phyloP scores from a whole-genome alignment of 129 eudicot genomes.

The Ambrosia artemisiifolia region DNA sequence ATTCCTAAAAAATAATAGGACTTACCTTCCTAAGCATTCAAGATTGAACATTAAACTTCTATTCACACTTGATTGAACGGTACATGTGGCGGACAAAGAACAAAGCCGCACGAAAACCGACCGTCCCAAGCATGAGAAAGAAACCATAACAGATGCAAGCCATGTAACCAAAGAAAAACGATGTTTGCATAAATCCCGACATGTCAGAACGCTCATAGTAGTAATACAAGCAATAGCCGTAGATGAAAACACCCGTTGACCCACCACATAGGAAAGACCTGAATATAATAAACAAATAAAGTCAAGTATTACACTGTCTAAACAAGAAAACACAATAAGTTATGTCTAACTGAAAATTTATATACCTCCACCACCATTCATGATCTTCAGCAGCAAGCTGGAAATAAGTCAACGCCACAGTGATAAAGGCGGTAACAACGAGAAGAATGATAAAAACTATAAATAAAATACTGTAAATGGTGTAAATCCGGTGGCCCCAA shows the following conservation, averaged over 20 bases:
- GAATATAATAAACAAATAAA: background rate
- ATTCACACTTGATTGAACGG: constrained; percentile 71
- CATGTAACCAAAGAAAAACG: constrained; percentile 77
- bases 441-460: constrained; percentile 68
- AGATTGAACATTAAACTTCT: constrained; percentile 20
- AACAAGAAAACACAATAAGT: background rate
- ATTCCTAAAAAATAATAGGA: background rate
- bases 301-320: background rate
- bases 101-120: constrained; percentile 64
- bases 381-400: constrained; percentile 90
- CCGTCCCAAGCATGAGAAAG: constrained; percentile 63
- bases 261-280: constrained; percentile 78
- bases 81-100: constrained; percentile 68
- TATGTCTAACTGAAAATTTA: background rate
- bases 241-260: constrained; percentile 64
- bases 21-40: constrained; percentile 16
- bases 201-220: constrained; percentile 61
- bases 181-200: constrained; percentile 77
- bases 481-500: constrained; percentile 83
- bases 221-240: constrained; percentile 63
- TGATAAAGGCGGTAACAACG: constrained; percentile 69
- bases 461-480: constrained; percentile 75
- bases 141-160: constrained; percentile 70
- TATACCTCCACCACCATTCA: constrained; percentile 96
- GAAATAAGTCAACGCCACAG: constrained; percentile 78